Base-by-base conservation (phyloP, 371 early-diverging fungal species). In the Parasitella parasitica region DNA sequence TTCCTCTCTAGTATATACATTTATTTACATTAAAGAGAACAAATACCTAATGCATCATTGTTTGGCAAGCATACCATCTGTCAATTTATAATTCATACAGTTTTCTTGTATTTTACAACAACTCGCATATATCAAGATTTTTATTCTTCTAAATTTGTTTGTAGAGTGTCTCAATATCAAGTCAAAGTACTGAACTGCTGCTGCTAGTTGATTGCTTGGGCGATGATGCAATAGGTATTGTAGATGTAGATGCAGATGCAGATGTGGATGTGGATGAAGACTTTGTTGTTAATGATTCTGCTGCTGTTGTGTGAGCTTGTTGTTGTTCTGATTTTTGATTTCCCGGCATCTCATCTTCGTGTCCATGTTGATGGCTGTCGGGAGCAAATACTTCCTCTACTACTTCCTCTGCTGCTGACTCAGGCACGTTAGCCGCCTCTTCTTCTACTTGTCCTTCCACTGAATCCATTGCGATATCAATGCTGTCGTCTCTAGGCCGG, bases 401-500 rank as follows among this genome's bases (percentile, higher is more conserved):
- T 32, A 32, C 4, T 32, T 32, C 8, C 11, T 43, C 43, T 18
- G 22, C 43, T 43, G 8, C 20, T 11, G 43, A n/a, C 22, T 20
- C 43, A 39, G 16, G 39, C 39, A 37, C 41, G 8, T 6, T 18
- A 41, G 20, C 20, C 8, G 7, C 6, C 39, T 6, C 43, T 43
- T 36, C 54, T n/a, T 53, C 54, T 46, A 43, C 54, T 16, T 53
- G 46, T 9, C 6, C 24, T 13, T 34, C 34, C 6, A 39, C 37
- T 27, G 43, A 13, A 4, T 64, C 59, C 20, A 39, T 16, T 39
- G 7, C 39, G 22, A 32, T 32, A 6, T 53, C 54, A 24, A 15
- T 43, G 18, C 22, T 61, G 52, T 63, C 68, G 24, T 65, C 62
- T 59, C 62, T 53, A 13, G 59, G 32, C 22, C 55, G 28, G 46